Evolutionary conservation across 2,329 filamentous ascomycete genomes (phyloP), one percentile per base, ranked within the genome.

Genomic region (Epichloe typhina): DNA sequence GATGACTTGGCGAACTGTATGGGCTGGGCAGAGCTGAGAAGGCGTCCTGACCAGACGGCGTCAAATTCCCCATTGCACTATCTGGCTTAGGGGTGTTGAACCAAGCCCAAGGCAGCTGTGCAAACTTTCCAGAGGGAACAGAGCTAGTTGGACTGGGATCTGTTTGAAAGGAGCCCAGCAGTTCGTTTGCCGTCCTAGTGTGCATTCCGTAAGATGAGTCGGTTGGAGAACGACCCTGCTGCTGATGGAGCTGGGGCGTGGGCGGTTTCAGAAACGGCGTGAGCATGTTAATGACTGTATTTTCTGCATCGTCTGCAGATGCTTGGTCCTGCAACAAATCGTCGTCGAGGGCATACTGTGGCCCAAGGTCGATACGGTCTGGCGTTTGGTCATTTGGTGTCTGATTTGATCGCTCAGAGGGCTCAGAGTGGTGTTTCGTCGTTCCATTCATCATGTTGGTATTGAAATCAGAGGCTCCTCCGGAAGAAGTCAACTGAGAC

Each of bases 151-250:
- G 64, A 33, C 63, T 65, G 21, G 59, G 54, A 37, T 65, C 59
- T 7, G 66, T 59, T 13, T 60, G 63, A 41, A 70, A 57, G 41
- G 68, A 63, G 31, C 67, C 72, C 55, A 78, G 76, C 2, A 76
- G 56, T 17, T 76, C 74, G 46, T 75, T 72, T 26, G 75, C 72
- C 7, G 72, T 75, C 3, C 66, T 60, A 9, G 72, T 73, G 57
- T 75, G 70, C 75, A 80, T 77, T 15, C 74, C 77, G 53, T 79
- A 80, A 2, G 73, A 77, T 3, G 73, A 66, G 39, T 76, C 72
- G 6, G 61, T 62, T 2, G 63, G 61, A 3, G 62, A 62, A 17
- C 64, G 61, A 21, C 53, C 53, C 1, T 63, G 45, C 19, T 47
- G 60, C 42, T 64, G 62, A 43, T 62, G 56, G 17, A 65, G 62